Conservation (phyloP, 345 rosid genomes). For the Populus alba region DNA sequence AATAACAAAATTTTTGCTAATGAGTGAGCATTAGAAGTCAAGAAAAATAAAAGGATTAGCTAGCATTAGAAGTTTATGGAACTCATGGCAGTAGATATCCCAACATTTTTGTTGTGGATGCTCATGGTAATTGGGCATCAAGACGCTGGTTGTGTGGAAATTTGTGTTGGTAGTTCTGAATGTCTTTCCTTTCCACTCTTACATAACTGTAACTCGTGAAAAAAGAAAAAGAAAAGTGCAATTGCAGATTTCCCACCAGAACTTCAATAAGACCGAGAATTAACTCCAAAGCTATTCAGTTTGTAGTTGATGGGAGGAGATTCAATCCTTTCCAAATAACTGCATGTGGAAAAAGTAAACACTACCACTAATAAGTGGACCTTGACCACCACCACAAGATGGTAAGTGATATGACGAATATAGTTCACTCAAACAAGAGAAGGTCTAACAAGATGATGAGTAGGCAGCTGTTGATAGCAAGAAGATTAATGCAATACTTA, state of each 20-base stretch:
- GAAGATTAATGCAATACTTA: too few relatives aligned
- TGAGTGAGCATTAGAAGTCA: neutral
- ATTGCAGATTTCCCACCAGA: too few relatives aligned
- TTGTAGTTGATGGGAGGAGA: neutral
- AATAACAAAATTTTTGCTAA: neutral
- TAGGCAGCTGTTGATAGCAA: neutral
- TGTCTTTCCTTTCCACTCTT: neutral
- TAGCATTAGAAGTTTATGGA: neutral
- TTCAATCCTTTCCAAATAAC: neutral
- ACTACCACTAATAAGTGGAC: too few relatives aligned
- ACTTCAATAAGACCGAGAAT: neutral
- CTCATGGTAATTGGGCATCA: neutral
- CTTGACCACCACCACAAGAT: too few relatives aligned
- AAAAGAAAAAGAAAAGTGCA: too few relatives aligned
- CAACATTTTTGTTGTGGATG: neutral
- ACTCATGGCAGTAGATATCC: neutral
- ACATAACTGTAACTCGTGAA: neutral
- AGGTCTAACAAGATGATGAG: neutral
- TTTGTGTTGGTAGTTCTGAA: neutral
- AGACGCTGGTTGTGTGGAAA: neutral
- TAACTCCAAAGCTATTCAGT: neutral
- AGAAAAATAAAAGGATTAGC: neutral
- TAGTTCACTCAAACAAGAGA: neutral
- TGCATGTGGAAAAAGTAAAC: neutral
- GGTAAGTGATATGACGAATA: neutral